These are phyloP conservation scores for Rhodotorula sphaerocarpa DNA, from an alignment of 768 basidiomycete genomes.

Conservation along the genomic window DNA sequence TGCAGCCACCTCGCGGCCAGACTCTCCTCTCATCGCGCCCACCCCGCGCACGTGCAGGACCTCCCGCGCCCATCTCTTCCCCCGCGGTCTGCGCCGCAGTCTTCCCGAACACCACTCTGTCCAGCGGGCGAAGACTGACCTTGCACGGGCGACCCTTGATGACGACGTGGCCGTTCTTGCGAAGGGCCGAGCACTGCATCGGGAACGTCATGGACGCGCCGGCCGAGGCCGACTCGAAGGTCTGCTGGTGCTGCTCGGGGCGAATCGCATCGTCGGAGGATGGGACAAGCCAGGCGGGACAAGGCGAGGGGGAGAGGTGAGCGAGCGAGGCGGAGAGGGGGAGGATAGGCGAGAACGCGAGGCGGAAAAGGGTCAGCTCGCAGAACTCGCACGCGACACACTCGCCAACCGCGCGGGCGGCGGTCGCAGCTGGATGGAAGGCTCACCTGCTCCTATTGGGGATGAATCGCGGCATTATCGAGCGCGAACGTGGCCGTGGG, in stretches of 20 bases:
- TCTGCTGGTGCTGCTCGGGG: constrained; percentile 33
- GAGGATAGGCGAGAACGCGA: background rate
- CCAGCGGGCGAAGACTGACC: too few species aligned
- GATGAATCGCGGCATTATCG: background rate
- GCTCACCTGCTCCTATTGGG: constrained; percentile 2
- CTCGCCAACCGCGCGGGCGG: too few species aligned
- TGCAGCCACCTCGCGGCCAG: background rate
- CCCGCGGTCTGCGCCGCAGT: too few species aligned
- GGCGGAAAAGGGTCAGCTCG: background rate
- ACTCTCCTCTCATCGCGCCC: background rate
- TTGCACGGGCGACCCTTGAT: constrained; percentile 98
- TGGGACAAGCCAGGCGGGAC: background rate
- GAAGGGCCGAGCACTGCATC: constrained; percentile 81
- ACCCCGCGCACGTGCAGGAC: too few species aligned
- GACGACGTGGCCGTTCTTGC: constrained; percentile 62
- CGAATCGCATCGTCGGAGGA: background rate
- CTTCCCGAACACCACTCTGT: too few species aligned
- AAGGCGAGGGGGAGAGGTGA: background rate
- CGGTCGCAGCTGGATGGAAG: too few species aligned
- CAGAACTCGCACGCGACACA: too few species aligned
- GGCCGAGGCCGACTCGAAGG: constrained; percentile 41
- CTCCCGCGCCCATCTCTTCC: too few species aligned
- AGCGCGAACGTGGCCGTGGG: background rate
- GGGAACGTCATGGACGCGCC: constrained; percentile 41
- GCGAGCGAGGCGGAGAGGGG: background rate